A percentile compares a stretch with the other conserved stretches of the same genome.
These are phyloP conservation scores for Quercus tomentella DNA, from an alignment of 331 rosid genomes.

Conservation along the genomic window DNA sequence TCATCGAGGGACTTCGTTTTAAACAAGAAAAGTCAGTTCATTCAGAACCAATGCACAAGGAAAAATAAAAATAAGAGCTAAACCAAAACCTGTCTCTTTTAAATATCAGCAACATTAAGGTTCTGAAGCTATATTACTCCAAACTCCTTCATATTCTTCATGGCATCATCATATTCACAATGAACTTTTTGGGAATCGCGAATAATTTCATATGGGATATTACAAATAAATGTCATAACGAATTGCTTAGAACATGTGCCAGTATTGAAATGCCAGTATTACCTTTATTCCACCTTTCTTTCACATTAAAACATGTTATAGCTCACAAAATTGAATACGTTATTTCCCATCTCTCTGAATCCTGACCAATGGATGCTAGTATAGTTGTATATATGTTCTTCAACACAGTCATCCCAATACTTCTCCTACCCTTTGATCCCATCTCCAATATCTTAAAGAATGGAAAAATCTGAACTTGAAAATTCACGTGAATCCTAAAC, in stretches of 20 bases:
- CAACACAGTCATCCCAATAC: not conserved
- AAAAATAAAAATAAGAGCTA: not conserved
- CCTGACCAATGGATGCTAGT: not conserved
- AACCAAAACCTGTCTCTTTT: not conserved
- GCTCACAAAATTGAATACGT: not conserved
- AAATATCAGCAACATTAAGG: not conserved
- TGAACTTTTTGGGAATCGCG: not conserved
- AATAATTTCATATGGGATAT: not conserved
- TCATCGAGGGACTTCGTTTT: not conserved
- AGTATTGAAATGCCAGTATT: no score
- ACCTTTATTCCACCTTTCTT: no score
- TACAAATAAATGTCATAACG: not conserved
- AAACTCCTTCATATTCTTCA: not conserved
- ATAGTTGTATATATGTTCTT: not conserved
- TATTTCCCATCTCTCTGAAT: not conserved
- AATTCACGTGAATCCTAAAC: no score
- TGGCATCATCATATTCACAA: not conserved
- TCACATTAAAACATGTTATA: no score
- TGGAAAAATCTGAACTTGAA: no score
- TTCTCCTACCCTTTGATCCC: no score
- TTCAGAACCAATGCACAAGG: not conserved
- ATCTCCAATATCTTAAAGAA: no score
- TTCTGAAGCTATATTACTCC: no score
- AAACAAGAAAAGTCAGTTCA: not conserved
- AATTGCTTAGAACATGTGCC: no score